A percentile compares a stretch with the other conserved stretches of the same genome.
phyloP scores from a whole-genome alignment of 345 rosid genomes.

The Luvunga scandens region DNA sequence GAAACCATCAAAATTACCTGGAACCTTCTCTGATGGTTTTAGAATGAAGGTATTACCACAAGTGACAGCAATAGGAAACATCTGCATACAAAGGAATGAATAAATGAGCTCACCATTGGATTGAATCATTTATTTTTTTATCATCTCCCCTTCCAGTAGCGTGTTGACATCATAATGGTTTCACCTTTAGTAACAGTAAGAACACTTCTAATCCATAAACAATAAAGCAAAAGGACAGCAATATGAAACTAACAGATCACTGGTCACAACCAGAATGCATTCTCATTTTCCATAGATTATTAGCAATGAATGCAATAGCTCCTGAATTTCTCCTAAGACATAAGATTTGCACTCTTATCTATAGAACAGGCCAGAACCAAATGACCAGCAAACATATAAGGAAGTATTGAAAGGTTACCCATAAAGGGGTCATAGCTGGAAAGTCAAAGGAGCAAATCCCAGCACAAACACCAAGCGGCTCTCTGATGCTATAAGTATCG shows the following conservation, averaged over 20 bases:
- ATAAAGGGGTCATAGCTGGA: slow-evolving; percentile 98
- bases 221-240: not conserved
- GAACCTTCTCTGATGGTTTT: slow-evolving; percentile 98
- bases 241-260: not conserved
- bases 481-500: slow-evolving; percentile 88
- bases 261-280: not conserved
- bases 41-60: slow-evolving; percentile 91
- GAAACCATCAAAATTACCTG: slow-evolving; percentile 45
- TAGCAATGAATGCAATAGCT: not conserved
- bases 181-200: not conserved
- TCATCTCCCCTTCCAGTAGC: slow-evolving; percentile 1
- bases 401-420: slow-evolving; percentile 47
- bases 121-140: not conserved
- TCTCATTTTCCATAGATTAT: not conserved
- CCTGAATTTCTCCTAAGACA: not conserved
- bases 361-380: not conserved
- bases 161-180: not conserved
- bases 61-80: slow-evolving; percentile 92
- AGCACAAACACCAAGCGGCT: slow-evolving; percentile 97
- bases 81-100: slow-evolving; percentile 46
- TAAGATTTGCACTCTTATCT: not conserved
- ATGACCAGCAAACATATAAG: not conserved
- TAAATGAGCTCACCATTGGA: not conserved
- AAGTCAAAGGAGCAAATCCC: slow-evolving; percentile 98
- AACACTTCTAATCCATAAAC: not conserved